Evolutionary conservation across 495 filamentous ascomycete genomes (phyloP), one percentile per base, ranked within the genome.

Genomic region (Hypoxylon rickii): DNA sequence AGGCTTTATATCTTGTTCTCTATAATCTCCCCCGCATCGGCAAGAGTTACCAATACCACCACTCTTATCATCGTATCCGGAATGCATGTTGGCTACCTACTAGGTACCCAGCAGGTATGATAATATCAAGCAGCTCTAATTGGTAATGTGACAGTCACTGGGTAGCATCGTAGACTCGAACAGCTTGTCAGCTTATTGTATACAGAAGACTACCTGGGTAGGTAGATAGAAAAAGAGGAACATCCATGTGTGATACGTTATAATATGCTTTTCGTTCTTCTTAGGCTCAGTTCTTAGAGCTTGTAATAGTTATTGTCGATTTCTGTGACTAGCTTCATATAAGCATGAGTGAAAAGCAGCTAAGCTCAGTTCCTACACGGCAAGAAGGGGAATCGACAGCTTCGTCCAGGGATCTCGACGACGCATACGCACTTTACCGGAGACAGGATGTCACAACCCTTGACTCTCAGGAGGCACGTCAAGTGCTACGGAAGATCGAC

Each of bases 401-500:
- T 10, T 65, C 65, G 1, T 70, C 67, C 0, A 66, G 36, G 39
- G 62, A 75, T 67, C 64, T 78, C 0, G 76, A 79, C 51, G 76
- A 79, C 32, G 72, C 66, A 21, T 80, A 80, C 51, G 67, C 71
- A 19, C 63, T 74, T 2, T 80, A 78, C 65, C 70, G 69, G 58
- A 63, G 65, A 34, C 67, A 71, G 20, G 66, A 68, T 60, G 66
- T 48, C 44, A 49, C 64, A 19, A 47, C 59, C 32, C 47, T 82
- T 43, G 73, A 78, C 34, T 64, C 71, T 5, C 55, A 65, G 12
- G 79, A 83, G 55, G 77, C 73, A 6, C 77, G 76, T 33, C 67
- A 58, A 31, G 77, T 85, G 1, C 57, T 85, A 11, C 66, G 79
- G 15, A 81, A 78, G 61, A 83, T 85, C 45, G 84, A 86, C 55